Conservation (phyloP, 495 filamentous ascomycete species). For the Podospora fimiseda region DNA sequence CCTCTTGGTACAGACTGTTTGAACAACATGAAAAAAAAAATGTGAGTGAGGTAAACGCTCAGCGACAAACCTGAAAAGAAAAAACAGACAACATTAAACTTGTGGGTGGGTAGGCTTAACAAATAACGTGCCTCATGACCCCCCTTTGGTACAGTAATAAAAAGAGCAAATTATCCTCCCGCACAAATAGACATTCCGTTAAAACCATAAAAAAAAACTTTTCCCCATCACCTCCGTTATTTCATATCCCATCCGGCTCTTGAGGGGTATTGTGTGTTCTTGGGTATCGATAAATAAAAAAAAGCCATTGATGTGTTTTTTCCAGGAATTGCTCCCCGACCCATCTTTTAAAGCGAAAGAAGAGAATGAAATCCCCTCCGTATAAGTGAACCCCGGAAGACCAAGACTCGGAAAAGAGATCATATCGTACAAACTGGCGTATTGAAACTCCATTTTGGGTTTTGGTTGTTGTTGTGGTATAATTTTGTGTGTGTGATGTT, state of each 20-base stretch:
- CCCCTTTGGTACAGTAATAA: background rate
- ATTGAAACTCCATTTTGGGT: constrained; percentile 16
- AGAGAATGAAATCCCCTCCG: constrained; percentile 7
- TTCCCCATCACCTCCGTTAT: background rate
- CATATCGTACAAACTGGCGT: constrained; percentile 30
- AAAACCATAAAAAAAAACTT: constrained; percentile 12
- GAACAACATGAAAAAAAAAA: constrained; percentile 15
- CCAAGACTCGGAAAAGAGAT: constrained; percentile 27
- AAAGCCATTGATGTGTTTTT: constrained; percentile 14
- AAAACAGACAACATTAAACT: constrained; percentile 4
- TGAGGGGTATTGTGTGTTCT: constrained; percentile 8
- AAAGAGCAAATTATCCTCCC: constrained; percentile 4
- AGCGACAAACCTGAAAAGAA: constrained; percentile 7
- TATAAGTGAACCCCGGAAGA: constrained; percentile 21
- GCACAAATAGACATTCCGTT: background rate
- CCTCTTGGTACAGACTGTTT: too few relatives aligned
- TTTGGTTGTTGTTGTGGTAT: constrained; percentile 10
- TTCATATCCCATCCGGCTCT: constrained; percentile 13
- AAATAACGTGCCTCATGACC: background rate
- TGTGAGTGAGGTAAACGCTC: constrained; percentile 10
- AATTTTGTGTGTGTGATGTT: constrained; percentile 6
- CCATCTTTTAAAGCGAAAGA: constrained; percentile 13
- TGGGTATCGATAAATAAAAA: constrained; percentile 19
- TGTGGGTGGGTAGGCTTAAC: background rate
- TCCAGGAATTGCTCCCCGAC: constrained; percentile 25